phyloP scores from a whole-genome alignment of 768 basidiomycete genomes.

The Mycena epipterygia region DNA sequence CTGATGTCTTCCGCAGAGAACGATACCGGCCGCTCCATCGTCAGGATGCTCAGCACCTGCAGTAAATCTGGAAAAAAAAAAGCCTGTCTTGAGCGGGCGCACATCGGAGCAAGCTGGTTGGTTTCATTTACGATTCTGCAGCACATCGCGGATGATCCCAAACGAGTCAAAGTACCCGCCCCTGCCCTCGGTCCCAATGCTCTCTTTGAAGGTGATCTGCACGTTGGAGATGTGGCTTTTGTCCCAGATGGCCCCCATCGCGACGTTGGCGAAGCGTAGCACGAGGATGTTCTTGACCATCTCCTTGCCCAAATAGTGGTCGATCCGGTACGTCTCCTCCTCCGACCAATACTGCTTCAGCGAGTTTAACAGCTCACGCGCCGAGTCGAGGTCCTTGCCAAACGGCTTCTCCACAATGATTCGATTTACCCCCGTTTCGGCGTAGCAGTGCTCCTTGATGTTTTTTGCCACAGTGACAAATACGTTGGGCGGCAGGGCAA shows the following conservation, averaged over 20 bases:
- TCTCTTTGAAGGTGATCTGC: constrained; percentile 99
- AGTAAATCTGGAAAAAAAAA: constrained; percentile 88
- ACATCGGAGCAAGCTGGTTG: constrained; percentile 24
- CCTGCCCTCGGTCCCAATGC: constrained; percentile 99
- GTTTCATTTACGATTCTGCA: constrained; percentile 92
- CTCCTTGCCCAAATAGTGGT: constrained; percentile 99
- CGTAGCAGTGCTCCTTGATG: constrained; percentile 86
- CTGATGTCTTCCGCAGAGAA: constrained; percentile 98
- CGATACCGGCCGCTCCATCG: constrained; percentile 99
- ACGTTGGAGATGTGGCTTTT: constrained; percentile 96
- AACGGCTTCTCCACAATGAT: constrained; percentile 99
- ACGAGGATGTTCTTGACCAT: constrained; percentile 99
- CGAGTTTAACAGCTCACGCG: constrained; percentile 79
- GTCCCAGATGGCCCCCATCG: constrained; percentile 92
- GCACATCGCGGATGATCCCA: constrained; percentile 96
- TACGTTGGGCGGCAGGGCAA: constrained; percentile 95
- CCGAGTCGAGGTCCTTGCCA: constrained; percentile 92
- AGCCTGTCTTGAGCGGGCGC: constrained; percentile 32
- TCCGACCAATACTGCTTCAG: constrained; percentile 93
- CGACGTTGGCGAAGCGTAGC: constrained; percentile 94
- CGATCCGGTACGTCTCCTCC: constrained; percentile 98
- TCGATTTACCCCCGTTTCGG: constrained; percentile 78
- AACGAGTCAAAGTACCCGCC: constrained; percentile 99
- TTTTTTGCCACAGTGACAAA: constrained; percentile 91
- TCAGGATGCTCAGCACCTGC: constrained; percentile 93